Base-by-base conservation (phyloP, 805 yeast genomes). In the Candida vartiovaarae region DNA sequence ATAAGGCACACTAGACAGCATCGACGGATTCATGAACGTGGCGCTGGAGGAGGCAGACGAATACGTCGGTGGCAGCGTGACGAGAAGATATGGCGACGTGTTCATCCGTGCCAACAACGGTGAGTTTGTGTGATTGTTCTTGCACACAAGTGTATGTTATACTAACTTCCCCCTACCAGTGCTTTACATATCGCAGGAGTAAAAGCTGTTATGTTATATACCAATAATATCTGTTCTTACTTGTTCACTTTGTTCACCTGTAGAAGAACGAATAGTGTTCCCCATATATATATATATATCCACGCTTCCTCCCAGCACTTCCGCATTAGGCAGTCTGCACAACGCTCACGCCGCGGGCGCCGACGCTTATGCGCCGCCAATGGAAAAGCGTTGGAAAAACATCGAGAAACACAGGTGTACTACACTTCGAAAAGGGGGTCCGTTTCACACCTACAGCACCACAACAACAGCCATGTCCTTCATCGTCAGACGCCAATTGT, bases 11-110 rank as follows among this genome's bases (percentile, higher is more conserved):
- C 72, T 86, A 50, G 91, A 86, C 54, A 86, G 96, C 34, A 90
- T 93, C 45, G 99, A 93, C 61, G 98, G 98, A 7, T 93, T 82
- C 68, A 89, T 93, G 96, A 93, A 93, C 65, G 83, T 93, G 39
- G 95, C 91, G 2, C 72, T 93, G 51, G 88, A 84, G 43, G 74
- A 80, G 48, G 79, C 95, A 4, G 71, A 77, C 38, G 99, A 93
- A 59, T 63, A 65, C 37, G 76, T 77, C 31, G 66, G 68, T 41
- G 75, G 75, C 6, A 70, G 71, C 38, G 58, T 61, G 36, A 75
- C 73, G 32, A 76, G 73, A 48, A 67, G 64, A 27, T 82, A 78
- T 49, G 86, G 86, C 30, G 95, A 86, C 62, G 89, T 86, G 28
- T 88, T 88, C 59, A 78, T 88, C 52, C 77, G 95, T 64, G 95